phyloP scores from a whole-genome alignment of 2,329 filamentous ascomycete genomes.

The Kalmusia sp. region DNA sequence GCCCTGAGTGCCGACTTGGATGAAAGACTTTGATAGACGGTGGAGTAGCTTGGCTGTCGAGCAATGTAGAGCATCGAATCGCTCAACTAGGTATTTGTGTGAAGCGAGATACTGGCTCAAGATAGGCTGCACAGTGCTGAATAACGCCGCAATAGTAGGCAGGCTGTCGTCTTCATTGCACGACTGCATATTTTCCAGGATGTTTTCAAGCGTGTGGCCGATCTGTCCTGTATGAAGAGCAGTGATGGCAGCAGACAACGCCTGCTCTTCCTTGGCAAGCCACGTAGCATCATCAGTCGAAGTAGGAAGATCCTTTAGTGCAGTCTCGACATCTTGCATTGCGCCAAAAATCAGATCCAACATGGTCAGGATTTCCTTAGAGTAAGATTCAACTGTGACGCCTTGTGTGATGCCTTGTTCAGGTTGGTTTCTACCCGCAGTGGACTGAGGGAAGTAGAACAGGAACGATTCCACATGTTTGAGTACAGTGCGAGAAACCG shows the following conservation, averaged over 20 bases:
- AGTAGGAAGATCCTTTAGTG: slow-evolving; percentile 61
- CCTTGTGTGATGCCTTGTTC: slow-evolving; percentile 5
- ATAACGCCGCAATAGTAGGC: slow-evolving; percentile 61
- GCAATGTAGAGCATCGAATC: slow-evolving; percentile 70
- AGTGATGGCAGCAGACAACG: slow-evolving; percentile 55
- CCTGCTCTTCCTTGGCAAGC: slow-evolving; percentile 60
- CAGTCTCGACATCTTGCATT: slow-evolving; percentile 73
- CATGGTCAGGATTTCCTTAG: slow-evolving; percentile 66
- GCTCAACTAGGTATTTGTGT: slow-evolving; percentile 64
- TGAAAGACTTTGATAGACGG: slow-evolving; percentile 77
- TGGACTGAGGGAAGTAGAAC: slow-evolving; percentile 24
- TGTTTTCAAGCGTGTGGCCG: slow-evolving; percentile 50
- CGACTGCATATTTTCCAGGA: slow-evolving; percentile 55
- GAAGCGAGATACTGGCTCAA: slow-evolving; percentile 74
- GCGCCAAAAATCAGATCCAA: slow-evolving; percentile 80
- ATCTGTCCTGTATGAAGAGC: slow-evolving; percentile 68
- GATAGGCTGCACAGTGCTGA: slow-evolving; percentile 72
- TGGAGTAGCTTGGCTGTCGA: slow-evolving; percentile 77
- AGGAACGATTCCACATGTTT: slow-evolving; percentile 73
- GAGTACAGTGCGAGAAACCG: slow-evolving; percentile 49
- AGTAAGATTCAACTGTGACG: slow-evolving; percentile 54
- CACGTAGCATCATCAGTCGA: slow-evolving; percentile 69
- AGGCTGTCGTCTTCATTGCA: slow-evolving; percentile 52
- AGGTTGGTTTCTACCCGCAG: too few relatives aligned
- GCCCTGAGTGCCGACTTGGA: slow-evolving; percentile 79